Evolutionary conservation across 495 filamentous ascomycete species (phyloP).

Genomic region (Neurospora sp.): DNA sequence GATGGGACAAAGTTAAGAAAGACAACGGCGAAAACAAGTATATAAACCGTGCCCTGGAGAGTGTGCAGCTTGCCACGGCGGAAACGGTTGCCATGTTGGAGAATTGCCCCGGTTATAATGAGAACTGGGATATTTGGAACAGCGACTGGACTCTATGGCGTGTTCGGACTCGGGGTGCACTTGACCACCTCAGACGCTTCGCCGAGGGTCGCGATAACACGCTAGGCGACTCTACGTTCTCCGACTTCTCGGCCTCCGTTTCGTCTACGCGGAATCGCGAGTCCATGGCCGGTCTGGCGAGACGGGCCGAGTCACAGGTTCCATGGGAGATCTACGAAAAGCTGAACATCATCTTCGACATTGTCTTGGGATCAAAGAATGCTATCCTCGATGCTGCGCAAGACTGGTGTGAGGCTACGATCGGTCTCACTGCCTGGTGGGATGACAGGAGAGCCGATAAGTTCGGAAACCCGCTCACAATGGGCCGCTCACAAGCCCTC

Average conservation of each 20-base stretch:
- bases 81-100: conserved; percentile 56
- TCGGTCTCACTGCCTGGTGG: conserved; percentile 81
- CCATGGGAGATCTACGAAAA: conserved; percentile 82
- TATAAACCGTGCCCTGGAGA: conserved; percentile 56
- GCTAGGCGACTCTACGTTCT: conserved; percentile 26
- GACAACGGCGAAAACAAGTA: conserved; percentile 50
- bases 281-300: conserved; percentile 46
- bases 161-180: conserved; percentile 52
- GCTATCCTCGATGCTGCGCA: conserved; percentile 61
- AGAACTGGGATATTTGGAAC: conserved; percentile 67
- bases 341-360: conserved; percentile 61
- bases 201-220: conserved; percentile 57
- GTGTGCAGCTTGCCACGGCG: conserved; percentile 58
- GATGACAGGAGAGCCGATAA: conserved; percentile 55
- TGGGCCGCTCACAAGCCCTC: conserved; percentile 35
- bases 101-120: conserved; percentile 54
- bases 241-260: conserved; percentile 18
- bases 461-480: conserved; percentile 15
- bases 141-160: conserved; percentile 73
- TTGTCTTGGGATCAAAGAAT: conserved; percentile 57
- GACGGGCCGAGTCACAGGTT: conserved; percentile 69
- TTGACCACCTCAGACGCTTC: conserved; percentile 58
- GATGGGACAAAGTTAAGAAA: conserved; percentile 59
- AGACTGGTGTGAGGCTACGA: conserved; percentile 81
- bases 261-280: conserved; percentile 17